These are phyloP conservation scores for Pyrus bretschneideri DNA, from an alignment of 306 rosid species.

Conservation along the genomic window DNA sequence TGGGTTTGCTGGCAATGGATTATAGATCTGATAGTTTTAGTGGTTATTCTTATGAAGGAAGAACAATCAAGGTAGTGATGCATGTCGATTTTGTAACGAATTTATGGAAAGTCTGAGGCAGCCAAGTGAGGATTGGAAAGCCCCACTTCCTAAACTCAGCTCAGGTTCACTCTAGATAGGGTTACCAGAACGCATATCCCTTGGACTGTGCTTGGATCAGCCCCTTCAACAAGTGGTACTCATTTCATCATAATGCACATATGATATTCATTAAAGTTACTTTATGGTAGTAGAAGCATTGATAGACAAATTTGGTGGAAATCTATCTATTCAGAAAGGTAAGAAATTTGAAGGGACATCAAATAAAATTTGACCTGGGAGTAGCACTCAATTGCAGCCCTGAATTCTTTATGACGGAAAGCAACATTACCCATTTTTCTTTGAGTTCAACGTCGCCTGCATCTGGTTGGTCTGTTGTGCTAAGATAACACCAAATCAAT, in stretches of 20 bases:
- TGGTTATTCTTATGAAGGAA: neutral
- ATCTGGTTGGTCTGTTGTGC: conserved; percentile 63
- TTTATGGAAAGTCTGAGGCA: neutral
- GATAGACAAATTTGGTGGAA: conserved; percentile 1
- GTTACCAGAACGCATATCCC: neutral
- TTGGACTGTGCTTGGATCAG: neutral
- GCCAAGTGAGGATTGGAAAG: neutral
- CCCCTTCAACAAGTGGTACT: neutral
- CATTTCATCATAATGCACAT: neutral
- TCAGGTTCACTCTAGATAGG: neutral
- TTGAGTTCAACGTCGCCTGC: conserved; percentile 86
- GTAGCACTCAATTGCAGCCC: conserved; percentile 66
- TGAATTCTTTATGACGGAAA: conserved; percentile 20
- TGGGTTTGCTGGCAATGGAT: too few species aligned
- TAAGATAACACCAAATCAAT: too few species aligned
- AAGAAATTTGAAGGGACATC: neutral
- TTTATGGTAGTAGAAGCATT: neutral
- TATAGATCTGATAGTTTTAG: neutral
- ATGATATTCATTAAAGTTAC: neutral
- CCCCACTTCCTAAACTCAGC: neutral
- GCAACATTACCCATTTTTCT: conserved; percentile 84
- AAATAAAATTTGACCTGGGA: conserved; percentile 46
- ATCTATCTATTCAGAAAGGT: neutral
- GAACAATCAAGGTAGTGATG: neutral
- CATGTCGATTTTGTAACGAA: neutral